Evolutionary conservation across 208 protist genomes (phyloP), one percentile per base, ranked within the genome.

Genomic region (Naegleria gruberi): DNA sequence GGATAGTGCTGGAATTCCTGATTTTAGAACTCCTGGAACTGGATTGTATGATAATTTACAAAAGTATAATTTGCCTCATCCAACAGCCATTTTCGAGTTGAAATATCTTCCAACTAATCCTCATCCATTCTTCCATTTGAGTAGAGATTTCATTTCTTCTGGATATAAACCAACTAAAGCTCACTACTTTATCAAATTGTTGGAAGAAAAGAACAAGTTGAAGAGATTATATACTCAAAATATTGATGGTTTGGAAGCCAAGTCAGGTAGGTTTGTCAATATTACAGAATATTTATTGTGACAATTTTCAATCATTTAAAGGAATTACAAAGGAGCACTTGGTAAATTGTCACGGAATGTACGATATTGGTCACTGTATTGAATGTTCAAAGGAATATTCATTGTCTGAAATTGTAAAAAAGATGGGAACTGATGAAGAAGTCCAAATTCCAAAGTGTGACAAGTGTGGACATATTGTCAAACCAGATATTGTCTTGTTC

Each of bases 401-500:
- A 4, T 65, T 65, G 51, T 30, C 15, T 1, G 51, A 65, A 1
- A 3, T 65, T 1, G 51, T 65, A 10, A 65, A 65, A 10, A 65
- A 65, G 51, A 65, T 65, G 51, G 51, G 51, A 23, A 41, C 26
- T 23, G 8, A 5, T 6, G 3, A 12, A 45, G 77, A 17, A 37
- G n/a, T 7, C 37, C 23, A 15, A 41, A 40, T 87, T 40, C 15
- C n/a, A 46, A 15, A 34, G 0, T 95, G 95, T 74, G 10, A 40
- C 30, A 15, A 77, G 40, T 90, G 65, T 77, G 34, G 89, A 40
- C 92, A 92, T 12, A 90, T 98, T 30, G 93, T 98, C 6, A 99
- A 99, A 91, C 98, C 98, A 7, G 96, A 98, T 91, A 96, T 99
- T 51, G 96, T 98, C 26, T 98, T 99, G 83, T 99, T 99, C 91